phyloP scores from a whole-genome alignment of 805 yeast genomes.

The Myxozyma vanderwaltii region DNA sequence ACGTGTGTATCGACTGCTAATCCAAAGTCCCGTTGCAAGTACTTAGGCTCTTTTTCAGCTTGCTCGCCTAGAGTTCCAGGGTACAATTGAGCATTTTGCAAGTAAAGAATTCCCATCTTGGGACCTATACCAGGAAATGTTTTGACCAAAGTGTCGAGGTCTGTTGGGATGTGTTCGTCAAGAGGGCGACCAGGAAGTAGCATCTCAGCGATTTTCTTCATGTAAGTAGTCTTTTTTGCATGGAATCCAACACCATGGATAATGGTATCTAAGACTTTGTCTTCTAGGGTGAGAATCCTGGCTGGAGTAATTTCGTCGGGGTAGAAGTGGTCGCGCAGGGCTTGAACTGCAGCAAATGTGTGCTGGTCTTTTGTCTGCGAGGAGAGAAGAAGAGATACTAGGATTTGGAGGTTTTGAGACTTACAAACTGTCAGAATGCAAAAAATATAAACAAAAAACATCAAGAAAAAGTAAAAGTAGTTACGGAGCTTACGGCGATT shows the following conservation, averaged over 20 bases:
- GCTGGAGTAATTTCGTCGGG: constrained; percentile 46
- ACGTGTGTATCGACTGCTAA: constrained; percentile 96
- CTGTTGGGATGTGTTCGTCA: constrained; percentile 70
- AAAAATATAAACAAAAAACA: too few relatives aligned
- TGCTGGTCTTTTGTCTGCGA: constrained; percentile 91
- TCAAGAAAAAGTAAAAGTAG: too few relatives aligned
- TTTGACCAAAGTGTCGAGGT: constrained; percentile 60
- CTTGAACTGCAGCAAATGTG: constrained; percentile 70
- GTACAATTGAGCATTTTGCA: constrained; percentile 61
- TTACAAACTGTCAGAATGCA: constrained; percentile 9
- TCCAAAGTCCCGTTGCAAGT: constrained; percentile 49
- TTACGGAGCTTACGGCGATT: constrained; percentile 24
- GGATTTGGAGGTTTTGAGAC: constrained; percentile 66
- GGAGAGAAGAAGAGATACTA: constrained; percentile 81
- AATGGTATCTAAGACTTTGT: constrained; percentile 49
- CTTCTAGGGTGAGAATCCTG: constrained; percentile 44
- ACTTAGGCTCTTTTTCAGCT: background rate
- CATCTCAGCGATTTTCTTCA: constrained; percentile 61
- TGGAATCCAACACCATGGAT: constrained; percentile 89
- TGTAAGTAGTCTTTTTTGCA: constrained; percentile 69
- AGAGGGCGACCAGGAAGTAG: constrained; percentile 43
- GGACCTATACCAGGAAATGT: constrained; percentile 92
- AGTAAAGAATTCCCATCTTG: constrained; percentile 82
- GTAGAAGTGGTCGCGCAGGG: constrained; percentile 52
- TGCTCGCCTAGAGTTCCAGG: background rate